A percentile compares a stretch with the other conserved stretches of the same genome.
These are phyloP conservation scores for Tetradesmus lagerheimii DNA, from an alignment of 139 green algal genomes.

Conservation along the genomic window DNA sequence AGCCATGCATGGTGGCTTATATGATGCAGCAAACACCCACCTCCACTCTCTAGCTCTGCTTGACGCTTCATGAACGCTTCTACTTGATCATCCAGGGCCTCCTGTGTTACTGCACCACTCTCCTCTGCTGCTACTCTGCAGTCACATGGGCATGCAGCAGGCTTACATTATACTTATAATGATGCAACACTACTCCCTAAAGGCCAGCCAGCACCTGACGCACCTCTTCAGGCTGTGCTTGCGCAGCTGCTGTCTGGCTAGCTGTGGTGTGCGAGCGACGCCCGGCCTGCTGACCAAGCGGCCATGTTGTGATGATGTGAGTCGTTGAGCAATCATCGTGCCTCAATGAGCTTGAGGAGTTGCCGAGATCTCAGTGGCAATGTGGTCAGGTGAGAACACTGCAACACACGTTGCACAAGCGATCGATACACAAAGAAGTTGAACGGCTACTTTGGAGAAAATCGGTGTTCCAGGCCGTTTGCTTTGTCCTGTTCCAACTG, in stretches of 20 bases:
- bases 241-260: not conserved
- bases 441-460: not conserved
- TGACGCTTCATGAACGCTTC: conserved; percentile 90
- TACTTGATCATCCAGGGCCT: conserved; percentile 80
- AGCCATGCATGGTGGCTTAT: not conserved
- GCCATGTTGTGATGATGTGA: not conserved
- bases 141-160: not conserved
- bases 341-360: not conserved
- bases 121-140: conserved; percentile 29
- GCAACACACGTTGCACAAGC: not conserved
- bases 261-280: not conserved
- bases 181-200: not conserved
- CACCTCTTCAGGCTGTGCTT: not conserved
- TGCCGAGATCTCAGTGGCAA: not conserved
- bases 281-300: not conserved
- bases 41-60: conserved; percentile 87
- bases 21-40: conserved; percentile 7
- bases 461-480: not conserved
- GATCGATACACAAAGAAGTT: not conserved
- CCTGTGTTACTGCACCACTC: not conserved
- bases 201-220: not conserved
- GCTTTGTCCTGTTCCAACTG: not conserved
- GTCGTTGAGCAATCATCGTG: not conserved
- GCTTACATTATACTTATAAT: not conserved
- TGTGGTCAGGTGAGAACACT: not conserved